A percentile compares a stretch with the other conserved stretches of the same genome.
phyloP scores from a whole-genome alignment of 192 early-diverging fungal species.

The Podochytrium sp. region DNA sequence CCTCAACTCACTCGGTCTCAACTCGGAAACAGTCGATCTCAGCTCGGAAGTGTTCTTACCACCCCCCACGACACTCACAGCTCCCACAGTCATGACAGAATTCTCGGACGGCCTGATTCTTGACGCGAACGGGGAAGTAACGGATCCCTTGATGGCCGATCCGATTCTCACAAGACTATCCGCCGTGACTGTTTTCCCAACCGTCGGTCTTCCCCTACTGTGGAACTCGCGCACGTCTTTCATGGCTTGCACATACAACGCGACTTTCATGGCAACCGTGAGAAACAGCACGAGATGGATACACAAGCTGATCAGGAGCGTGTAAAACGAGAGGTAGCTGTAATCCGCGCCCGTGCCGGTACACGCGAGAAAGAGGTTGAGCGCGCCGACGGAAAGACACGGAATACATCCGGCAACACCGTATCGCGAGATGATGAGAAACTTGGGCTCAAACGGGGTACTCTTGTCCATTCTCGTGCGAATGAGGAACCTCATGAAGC shows the following conservation, averaged over 20 bases:
- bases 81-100: no score
- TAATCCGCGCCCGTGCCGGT: not conserved
- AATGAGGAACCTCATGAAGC: not conserved
- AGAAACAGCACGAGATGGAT: not conserved
- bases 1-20: no score
- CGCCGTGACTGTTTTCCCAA: not conserved
- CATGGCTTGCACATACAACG: not conserved
- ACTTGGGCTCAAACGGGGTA: not conserved
- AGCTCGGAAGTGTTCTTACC: no score
- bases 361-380: not conserved
- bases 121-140: no score
- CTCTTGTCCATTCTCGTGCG: not conserved
- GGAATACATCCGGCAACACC: not conserved
- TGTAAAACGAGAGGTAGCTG: not conserved
- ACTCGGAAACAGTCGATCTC: no score
- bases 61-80: no score
- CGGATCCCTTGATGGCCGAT: not conserved
- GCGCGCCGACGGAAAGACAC: not conserved
- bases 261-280: not conserved
- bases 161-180: not conserved
- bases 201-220: not conserved
- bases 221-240: not conserved
- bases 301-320: not conserved
- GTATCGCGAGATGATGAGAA: not conserved
- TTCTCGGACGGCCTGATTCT: no score